phyloP scores from a whole-genome alignment of 2,329 filamentous ascomycete species.

The Exophiala sp. region DNA sequence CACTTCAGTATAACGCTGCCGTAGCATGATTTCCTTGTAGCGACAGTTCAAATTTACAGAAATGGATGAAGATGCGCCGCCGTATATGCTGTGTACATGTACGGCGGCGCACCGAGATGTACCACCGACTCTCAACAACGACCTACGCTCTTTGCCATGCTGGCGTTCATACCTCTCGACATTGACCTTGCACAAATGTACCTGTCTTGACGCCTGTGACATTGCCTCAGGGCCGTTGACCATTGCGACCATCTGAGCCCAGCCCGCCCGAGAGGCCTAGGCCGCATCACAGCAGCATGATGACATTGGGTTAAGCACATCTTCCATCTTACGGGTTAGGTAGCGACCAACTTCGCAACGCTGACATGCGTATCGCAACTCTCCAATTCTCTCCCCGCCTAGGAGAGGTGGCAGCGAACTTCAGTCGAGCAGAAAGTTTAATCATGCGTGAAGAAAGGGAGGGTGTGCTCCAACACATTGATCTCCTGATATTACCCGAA shows the following conservation, averaged over 20 bases:
- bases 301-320: not conserved
- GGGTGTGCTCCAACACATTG: constrained; percentile 36
- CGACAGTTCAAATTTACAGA: no score
- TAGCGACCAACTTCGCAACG: not conserved
- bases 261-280: no score
- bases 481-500: constrained; percentile 57
- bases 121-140: no score
- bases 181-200: not conserved
- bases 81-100: not conserved
- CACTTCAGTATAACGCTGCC: no score
- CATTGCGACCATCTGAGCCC: no score
- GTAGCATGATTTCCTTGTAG: no score
- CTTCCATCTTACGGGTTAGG: not conserved
- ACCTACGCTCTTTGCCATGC: no score
- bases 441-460: constrained; percentile 35
- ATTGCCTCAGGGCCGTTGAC: no score
- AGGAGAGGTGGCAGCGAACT: constrained; percentile 43
- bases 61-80: no score
- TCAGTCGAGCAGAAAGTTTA: constrained; percentile 40
- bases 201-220: no score
- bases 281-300: not conserved
- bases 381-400: constrained; percentile 42
- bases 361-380: constrained; percentile 43
- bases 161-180: no score
- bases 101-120: not conserved